Evolutionary conservation across 176 grass and related monocot genomes (phyloP), one percentile per base, ranked within the genome.

Genomic region (Rhynchospora pubera): DNA sequence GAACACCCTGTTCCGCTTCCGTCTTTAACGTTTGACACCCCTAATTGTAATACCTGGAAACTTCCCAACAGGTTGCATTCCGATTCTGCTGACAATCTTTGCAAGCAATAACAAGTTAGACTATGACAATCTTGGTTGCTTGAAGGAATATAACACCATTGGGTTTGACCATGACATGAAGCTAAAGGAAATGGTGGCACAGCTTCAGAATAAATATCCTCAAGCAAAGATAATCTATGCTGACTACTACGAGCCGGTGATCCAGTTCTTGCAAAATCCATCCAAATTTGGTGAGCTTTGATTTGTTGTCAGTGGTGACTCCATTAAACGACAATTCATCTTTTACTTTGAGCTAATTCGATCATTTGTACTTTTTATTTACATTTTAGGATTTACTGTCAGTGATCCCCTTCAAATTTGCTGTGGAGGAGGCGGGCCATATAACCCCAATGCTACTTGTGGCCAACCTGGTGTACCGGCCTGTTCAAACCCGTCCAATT

Each of bases 121-220:
- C 32, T 87, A 92, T 58, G 85, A 90, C 50, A 2, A 8, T 16
- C 45, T 57, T 64, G 90, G 87, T 19, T 89, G 90, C 68, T 79
- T 92, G 63, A 74, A 62, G 46, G 82, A 45, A n/a, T 22, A 73
- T 11, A 89, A 92, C 57, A 28, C 16, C 46, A 43, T 92, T 23
- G 79, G 47, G 53, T 32, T 6, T 6, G 65, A 73, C 69, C 90
- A 92, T 78, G 87, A 92, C 60, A 0, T 0, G 0, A 48, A 84
- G 3, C 84, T 91, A 13, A 30, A 24, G 47, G 9, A 32, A 0
- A n/a, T 51, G 19, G 21, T 83, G 2, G 47, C 0, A 9, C 23
- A 8, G 65, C 68, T 89, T 3, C 30, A 42, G 44, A 10, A 0
- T 9, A 89, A 57, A 42, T 62, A 85, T 43, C 78, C 48, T 7